Evolutionary conservation across 106 monocot species (phyloP).

Genomic region (Dendrobium huoshanense): DNA sequence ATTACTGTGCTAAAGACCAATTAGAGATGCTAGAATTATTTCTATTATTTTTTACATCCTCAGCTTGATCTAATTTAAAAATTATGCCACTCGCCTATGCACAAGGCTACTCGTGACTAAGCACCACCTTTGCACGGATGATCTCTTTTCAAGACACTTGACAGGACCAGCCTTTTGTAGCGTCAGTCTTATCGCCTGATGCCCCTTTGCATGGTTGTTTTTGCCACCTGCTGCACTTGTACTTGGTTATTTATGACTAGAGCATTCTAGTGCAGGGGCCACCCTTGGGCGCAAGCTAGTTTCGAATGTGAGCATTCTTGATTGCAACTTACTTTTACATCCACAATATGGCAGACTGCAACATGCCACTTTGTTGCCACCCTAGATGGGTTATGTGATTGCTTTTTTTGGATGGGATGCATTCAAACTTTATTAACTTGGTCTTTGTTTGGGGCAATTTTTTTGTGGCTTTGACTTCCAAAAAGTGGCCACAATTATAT

Average conservation of each 20-base stretch:
- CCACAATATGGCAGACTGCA: not conserved
- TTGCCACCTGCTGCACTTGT: not conserved
- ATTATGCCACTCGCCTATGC: not conserved
- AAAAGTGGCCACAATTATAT: too few relatives aligned
- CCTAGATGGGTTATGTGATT: not conserved
- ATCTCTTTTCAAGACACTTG: not conserved
- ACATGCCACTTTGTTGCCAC: not conserved
- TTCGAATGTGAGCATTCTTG: not conserved
- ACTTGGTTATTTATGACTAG: not conserved
- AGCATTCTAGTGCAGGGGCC: not conserved
- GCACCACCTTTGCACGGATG: not conserved
- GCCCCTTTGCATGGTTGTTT: not conserved
- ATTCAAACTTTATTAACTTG: not conserved
- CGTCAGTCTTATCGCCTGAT: not conserved
- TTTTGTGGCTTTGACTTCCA: not conserved
- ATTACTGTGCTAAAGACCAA: not conserved
- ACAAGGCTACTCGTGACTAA: not conserved
- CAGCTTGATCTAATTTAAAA: not conserved
- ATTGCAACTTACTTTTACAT: not conserved
- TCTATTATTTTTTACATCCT: not conserved
- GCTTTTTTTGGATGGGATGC: not conserved
- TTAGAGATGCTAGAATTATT: not conserved
- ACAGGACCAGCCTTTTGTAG: not conserved
- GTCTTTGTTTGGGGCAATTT: not conserved
- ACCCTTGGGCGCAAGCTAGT: not conserved